Base-by-base conservation (phyloP, 306 rosid genomes). In the Prinsepia uniflora region DNA sequence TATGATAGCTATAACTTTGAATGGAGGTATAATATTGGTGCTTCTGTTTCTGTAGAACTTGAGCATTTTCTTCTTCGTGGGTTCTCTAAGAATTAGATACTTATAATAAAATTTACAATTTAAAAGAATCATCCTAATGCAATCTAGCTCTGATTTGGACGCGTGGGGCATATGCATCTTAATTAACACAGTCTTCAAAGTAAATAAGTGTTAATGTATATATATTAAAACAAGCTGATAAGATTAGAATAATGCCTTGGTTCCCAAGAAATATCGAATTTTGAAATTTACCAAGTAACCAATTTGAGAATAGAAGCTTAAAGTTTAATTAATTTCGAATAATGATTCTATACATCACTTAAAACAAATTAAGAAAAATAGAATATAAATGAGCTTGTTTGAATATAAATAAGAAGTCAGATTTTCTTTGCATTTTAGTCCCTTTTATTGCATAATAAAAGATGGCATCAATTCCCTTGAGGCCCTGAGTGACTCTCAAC, bases 401-500 rank as follows among this genome's bases (percentile, higher is more conserved):
- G n/a, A n/a, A n/a, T n/a, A n/a, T n/a, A n/a, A n/a, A n/a, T n/a
- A n/a, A n/a, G n/a, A 15, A 10, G 50, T 18, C 44, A 67, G 0
- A 17, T 22, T 13, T 24, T 50, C 18, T 53, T 7, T n/a, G 13
- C 9, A 52, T 55, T 68, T 54, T n/a, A 22, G 36, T 55, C 14
- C 53, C 36, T 30, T 30, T 30, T 30, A 30, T 2, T 30, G 41
- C 11, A 52, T 76, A 72, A 46, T 65, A 19, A 70, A 55, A 56
- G 9, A 67, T 17, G 30, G 72, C 76, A 77, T 77, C 62, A 44
- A 55, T 39, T 71, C 66, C 44, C 65, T 69, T 42, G 42, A 30
- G 36, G 30, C 30, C 30, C 30, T 30, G 36, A 30, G 4, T 30
- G 4, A 30, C 36, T 30, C 36, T 30, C 36, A 30, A 30, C 36